Percentiles rank a stretch among this genome's conserved stretches.
Conservation (phyloP, 495 filamentous ascomycete genomes). For the Neurospora sp. region DNA sequence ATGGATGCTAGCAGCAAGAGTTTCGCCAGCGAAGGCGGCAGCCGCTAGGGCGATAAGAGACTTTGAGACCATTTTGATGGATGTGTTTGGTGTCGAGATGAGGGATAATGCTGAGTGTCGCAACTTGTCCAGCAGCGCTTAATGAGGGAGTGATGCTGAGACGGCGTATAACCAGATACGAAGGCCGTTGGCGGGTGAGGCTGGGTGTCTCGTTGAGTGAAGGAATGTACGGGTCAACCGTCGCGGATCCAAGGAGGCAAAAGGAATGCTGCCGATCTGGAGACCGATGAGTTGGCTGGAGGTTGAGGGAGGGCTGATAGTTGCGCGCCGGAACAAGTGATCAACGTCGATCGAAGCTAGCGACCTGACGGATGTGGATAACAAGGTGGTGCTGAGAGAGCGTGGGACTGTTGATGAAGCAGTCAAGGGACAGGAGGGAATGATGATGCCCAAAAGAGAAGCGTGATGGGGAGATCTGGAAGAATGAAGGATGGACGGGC, state of each 20-base stretch:
- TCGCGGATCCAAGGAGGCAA: constrained; percentile 25
- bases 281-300: constrained; percentile 2
- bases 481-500: not conserved
- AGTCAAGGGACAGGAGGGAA: constrained; percentile 5
- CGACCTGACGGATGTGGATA: constrained; percentile 19
- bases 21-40: constrained; percentile 19
- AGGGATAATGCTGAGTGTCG: not conserved
- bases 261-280: constrained; percentile 25
- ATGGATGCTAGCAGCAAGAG: constrained; percentile 13
- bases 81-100: not conserved
- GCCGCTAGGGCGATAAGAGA: constrained; percentile 17
- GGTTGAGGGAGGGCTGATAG: constrained; percentile 13
- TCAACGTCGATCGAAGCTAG: constrained; percentile 28
- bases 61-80: constrained; percentile 19
- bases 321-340: constrained; percentile 6
- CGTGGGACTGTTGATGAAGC: not conserved
- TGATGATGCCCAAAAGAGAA: not conserved
- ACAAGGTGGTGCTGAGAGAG: constrained; percentile 5
- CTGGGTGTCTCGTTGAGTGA: not conserved
- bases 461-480: constrained; percentile 1
- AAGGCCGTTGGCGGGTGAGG: constrained; percentile 1
- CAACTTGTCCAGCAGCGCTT: not conserved
- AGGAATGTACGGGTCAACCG: constrained; percentile 9
- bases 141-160: not conserved
- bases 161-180: constrained; percentile 8